Evolutionary conservation across 441 rosid species (phyloP), one percentile per base, ranked within the genome.

Genomic region (Gossypium trilobum): DNA sequence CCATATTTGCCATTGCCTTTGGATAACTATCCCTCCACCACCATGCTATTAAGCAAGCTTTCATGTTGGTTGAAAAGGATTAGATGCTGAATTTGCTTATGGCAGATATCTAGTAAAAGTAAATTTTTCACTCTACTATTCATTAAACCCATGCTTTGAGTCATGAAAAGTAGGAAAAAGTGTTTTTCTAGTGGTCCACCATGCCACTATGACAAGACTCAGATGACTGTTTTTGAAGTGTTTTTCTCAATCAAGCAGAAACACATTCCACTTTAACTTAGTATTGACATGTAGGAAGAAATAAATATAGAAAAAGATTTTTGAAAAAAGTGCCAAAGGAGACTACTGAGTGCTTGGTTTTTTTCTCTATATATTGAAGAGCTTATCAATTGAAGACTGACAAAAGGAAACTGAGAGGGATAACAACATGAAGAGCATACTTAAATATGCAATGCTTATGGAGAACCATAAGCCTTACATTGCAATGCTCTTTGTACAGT

Each of bases 401-500:
- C 62, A 57, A 58, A 51, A 39, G 67, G 73, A 62, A 42, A 52
- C 36, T 46, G 48, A 68, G 70, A 75, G 68, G 36, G 4, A 78
- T 31, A 61, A 64, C 76, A 77, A 16, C 52, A 75, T 79, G 86
- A 88, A 80, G 71, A 75, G 55, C 25, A 51, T 75, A 75, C 13
- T 71, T 56, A 42, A 79, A 42, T 42, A 39, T 75, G 55, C 58
- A 55, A 67, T 33, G 22, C 14, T 33, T 20, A 70, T 82, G 84
- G 80, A 78, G 70, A 78, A 50, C 67, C 68, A 84, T 69, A 92
- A 84, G 74, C 85, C 88, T 25, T 83, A 83, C 52, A 79, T 87
- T 13, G 90, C 86, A 65, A 82, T 92, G 93, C 65, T 91, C 20
- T 77, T 86, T 5, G 78, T 88, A 4, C 93, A 92, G 42, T 78